These are phyloP conservation scores for Arabis alpina DNA, from an alignment of 345 rosid species.

Conservation along the genomic window DNA sequence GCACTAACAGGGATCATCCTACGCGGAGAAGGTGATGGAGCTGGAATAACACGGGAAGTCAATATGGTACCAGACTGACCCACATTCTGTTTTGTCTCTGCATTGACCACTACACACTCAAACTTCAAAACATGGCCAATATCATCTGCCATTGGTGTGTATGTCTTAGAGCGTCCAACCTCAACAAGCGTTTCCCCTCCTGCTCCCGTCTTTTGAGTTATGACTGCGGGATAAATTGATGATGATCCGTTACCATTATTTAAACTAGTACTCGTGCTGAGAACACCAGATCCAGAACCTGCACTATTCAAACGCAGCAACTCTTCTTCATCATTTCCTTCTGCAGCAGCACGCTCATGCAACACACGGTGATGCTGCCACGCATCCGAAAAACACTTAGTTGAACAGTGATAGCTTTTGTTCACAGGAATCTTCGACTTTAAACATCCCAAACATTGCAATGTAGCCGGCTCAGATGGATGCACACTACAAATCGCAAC, in stretches of 20 bases:
- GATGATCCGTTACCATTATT: constrained; percentile 59
- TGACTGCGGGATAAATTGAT: constrained; percentile 70
- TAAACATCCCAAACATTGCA: constrained; percentile 89
- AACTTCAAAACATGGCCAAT: constrained; percentile 91
- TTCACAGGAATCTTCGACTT: constrained; percentile 84
- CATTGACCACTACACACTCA: constrained; percentile 89
- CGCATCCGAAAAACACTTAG: constrained; percentile 93
- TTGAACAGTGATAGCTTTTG: constrained; percentile 91
- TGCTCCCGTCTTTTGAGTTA: constrained; percentile 70
- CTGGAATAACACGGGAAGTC: constrained; percentile 97
- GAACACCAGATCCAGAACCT: constrained; percentile 67
- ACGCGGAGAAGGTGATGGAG: constrained; percentile 94
- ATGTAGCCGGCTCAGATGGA: constrained; percentile 85
- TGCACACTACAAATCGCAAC: constrained; percentile 89
- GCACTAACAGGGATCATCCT: constrained; percentile 74
- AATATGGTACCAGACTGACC: constrained; percentile 67
- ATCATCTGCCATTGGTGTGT: constrained; percentile 95
- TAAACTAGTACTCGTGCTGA: constrained; percentile 56
- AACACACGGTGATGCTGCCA: constrained; percentile 98
- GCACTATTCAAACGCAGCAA: constrained; percentile 70
- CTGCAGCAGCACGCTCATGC: constrained; percentile 90
- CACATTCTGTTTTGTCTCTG: constrained; percentile 67
- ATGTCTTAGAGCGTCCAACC: constrained; percentile 89
- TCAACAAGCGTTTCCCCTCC: constrained; percentile 90
- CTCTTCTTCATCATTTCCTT: constrained; percentile 93